Evolutionary conservation across 495 filamentous ascomycete species (phyloP).

Genomic region (Chaetomium fimeti): DNA sequence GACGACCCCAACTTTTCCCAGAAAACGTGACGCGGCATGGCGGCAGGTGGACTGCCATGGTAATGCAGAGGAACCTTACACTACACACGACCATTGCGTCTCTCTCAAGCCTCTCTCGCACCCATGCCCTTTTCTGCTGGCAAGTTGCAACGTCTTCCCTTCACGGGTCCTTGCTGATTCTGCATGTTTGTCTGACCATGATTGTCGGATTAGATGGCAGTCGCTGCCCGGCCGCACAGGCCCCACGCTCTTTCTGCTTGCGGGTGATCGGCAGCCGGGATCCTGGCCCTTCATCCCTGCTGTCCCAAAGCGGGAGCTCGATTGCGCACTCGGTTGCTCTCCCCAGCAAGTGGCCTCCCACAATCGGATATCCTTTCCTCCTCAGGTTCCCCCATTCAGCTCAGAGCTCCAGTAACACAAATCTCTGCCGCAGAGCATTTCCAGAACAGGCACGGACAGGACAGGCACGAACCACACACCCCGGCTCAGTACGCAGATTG

Average conservation of each 20-base stretch:
- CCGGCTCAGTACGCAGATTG: too few relatives aligned
- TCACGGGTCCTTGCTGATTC: not conserved
- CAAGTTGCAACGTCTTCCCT: not conserved
- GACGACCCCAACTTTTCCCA: not conserved
- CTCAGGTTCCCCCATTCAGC: slow-evolving; percentile 15
- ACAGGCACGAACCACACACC: slow-evolving; percentile 5
- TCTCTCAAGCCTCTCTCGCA: not conserved
- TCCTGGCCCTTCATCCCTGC: slow-evolving; percentile 1
- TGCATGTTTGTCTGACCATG: not conserved
- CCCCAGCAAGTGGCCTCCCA: not conserved
- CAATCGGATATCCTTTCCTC: slow-evolving; percentile 13
- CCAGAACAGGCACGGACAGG: slow-evolving; percentile 13
- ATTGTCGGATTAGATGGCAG: not conserved
- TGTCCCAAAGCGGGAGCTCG: slow-evolving; percentile 16
- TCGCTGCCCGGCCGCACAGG: not conserved
- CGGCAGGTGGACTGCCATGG: not conserved
- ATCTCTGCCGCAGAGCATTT: slow-evolving; percentile 10
- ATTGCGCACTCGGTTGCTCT: not conserved
- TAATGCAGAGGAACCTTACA: not conserved
- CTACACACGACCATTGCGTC: not conserved
- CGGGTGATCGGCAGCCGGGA: slow-evolving; percentile 16
- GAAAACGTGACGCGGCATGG: not conserved
- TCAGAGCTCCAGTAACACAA: not conserved
- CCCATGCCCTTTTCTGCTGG: not conserved
- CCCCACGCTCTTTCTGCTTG: not conserved